Conservation (phyloP, 2,329 filamentous ascomycete species). For the Colletotrichum echinochloae region DNA sequence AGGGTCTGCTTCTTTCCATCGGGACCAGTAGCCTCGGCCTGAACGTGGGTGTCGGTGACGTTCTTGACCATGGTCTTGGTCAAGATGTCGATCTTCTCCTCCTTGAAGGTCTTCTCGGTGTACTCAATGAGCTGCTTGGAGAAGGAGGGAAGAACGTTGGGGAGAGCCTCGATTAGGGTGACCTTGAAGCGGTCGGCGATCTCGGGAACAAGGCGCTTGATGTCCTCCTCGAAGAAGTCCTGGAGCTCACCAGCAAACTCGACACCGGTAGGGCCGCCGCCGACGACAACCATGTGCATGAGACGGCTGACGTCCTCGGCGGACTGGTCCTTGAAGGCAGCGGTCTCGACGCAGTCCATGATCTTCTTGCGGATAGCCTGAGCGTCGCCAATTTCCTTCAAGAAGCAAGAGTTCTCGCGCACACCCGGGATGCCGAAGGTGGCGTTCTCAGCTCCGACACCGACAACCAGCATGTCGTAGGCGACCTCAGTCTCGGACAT, state of each 20-base stretch:
- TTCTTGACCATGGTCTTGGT: slow-evolving; percentile 99
- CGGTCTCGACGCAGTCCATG: slow-evolving; percentile 99
- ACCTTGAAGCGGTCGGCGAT: slow-evolving; percentile 97
- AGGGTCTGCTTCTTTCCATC: slow-evolving; percentile 87
- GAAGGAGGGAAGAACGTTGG: slow-evolving; percentile 97
- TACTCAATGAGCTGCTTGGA: slow-evolving; percentile 99
- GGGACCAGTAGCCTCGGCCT: slow-evolving; percentile 84
- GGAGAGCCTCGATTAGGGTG: slow-evolving; percentile 95
- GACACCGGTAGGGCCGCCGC: slow-evolving; percentile 95
- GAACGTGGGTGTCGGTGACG: slow-evolving; percentile 91
- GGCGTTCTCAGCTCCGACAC: slow-evolving; percentile 97
- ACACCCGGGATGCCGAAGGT: slow-evolving; percentile 98
- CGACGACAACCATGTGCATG: slow-evolving; percentile 96
- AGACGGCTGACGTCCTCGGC: slow-evolving; percentile 91
- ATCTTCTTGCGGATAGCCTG: slow-evolving; percentile 98
- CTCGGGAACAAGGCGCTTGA: slow-evolving; percentile 97
- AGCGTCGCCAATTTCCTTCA: slow-evolving; percentile 97
- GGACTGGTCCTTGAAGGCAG: slow-evolving; percentile 96
- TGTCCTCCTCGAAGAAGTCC: slow-evolving; percentile 98
- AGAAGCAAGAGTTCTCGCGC: slow-evolving; percentile 93
- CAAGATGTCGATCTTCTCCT: slow-evolving; percentile 97
- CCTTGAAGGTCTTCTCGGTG: slow-evolving; percentile 98
- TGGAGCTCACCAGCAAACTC: slow-evolving; percentile 98
- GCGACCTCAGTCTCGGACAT: slow-evolving; percentile 87
- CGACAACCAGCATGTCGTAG: slow-evolving; percentile 98